Evolutionary conservation across 768 basidiomycete species (phyloP).

Genomic region (Trametes maxima): DNA sequence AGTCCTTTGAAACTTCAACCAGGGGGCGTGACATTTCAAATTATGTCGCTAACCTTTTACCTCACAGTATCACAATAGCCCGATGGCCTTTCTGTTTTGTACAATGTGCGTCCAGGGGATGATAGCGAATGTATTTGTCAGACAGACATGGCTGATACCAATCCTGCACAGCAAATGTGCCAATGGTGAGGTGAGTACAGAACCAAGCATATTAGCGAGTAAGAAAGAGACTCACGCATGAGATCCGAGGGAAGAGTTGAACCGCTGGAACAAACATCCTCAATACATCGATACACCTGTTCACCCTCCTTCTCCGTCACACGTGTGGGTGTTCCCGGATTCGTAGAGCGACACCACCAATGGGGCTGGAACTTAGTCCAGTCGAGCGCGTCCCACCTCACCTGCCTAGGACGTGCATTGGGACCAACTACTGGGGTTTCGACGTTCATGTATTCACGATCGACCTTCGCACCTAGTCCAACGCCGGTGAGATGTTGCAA

Average conservation of each 20-base stretch:
- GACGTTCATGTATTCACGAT: neutral
- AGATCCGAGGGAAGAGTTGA: neutral
- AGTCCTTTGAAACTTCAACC: too few relatives aligned
- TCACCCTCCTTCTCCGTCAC: neutral
- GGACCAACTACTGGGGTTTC: neutral
- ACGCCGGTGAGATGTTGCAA: neutral
- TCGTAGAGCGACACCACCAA: neutral
- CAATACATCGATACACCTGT: neutral
- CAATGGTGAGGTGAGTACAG: too few relatives aligned
- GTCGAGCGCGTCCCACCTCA: neutral
- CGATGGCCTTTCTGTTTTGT: too few relatives aligned
- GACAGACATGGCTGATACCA: too few relatives aligned
- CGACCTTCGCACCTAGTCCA: too few relatives aligned
- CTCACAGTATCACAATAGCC: too few relatives aligned
- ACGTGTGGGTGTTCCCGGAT: neutral
- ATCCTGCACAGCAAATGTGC: too few relatives aligned
- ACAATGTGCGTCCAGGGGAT: too few relatives aligned
- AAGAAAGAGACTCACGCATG: neutral
- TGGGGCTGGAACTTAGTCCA: neutral
- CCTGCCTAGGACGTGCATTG: neutral
- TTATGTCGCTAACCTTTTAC: too few relatives aligned
- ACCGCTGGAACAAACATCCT: neutral
- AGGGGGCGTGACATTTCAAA: too few relatives aligned
- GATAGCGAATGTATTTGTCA: too few relatives aligned
- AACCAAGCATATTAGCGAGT: too few relatives aligned